Evolutionary conservation across 1,139 yeast genomes (phyloP), one percentile per base, ranked within the genome.

Genomic region (Suhomyces taliae): DNA sequence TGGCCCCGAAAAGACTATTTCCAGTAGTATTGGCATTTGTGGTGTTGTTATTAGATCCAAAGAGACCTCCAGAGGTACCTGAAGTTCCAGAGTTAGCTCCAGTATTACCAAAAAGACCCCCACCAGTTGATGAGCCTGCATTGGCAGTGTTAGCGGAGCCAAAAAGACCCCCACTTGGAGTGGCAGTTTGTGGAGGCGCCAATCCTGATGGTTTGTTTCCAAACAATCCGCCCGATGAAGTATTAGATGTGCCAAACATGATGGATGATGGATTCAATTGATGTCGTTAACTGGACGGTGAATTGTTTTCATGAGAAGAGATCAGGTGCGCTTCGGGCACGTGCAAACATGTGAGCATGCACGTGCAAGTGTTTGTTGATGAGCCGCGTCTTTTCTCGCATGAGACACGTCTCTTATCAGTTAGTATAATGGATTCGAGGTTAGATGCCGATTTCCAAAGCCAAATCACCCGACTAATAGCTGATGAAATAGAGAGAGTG

Each of bases 141-240:
- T 37, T 40, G n/a, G 47, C 12, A 31, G 36, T 37, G 39, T 33
- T 41, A 14, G 39, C 43, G 24, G 44, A 19, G 8, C 69, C 67
- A 53, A 65, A 64, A 34, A 65, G 51, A 2, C 69, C 67, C 2
- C 63, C 65, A 19, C 52, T 43, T 12, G 57, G 45, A 14, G 52
- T 45, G 27, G 70, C 58, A 60, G 50, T 53, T 50, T 52, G 48
- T 43, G 50, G 36, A 3, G 65, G 53, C 55, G 55, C 56, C 45
- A 55, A 44, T 1, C 46, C 44, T n/a, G 53, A 43, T 38, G 51
- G 56, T 45, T 53, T 60, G 45, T 52, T 60, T 12, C 75, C 76
- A 54, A 65, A 66, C 12, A 65, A 48, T 1, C 75, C 74, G 4
- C 68, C 65, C 3, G 61, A 36, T 49, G 39, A 44, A 37, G 44